These are phyloP conservation scores for Pholiota conissans DNA, from an alignment of 768 basidiomycete species.

Conservation along the genomic window DNA sequence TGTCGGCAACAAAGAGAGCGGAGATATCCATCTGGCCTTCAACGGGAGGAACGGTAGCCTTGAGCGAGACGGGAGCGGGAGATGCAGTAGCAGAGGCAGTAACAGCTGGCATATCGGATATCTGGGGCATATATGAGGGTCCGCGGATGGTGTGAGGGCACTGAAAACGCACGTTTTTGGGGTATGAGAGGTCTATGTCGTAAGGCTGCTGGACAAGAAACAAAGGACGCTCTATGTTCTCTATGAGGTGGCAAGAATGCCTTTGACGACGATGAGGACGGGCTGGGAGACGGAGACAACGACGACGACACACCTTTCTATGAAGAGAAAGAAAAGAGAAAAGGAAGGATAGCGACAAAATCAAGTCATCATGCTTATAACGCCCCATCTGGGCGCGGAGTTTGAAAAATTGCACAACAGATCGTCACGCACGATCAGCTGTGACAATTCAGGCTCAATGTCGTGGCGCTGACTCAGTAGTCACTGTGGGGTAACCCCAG, in stretches of 20 bases:
- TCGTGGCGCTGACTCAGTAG: constrained; percentile 7
- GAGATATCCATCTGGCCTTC: constrained; percentile 70
- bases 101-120: constrained; percentile 77
- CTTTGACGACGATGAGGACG: constrained; percentile 19
- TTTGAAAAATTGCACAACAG: constrained; percentile 38
- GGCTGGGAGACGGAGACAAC: neutral
- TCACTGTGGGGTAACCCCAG: constrained; percentile 22
- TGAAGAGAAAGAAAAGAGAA: constrained; percentile 32
- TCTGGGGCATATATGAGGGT: constrained; percentile 33
- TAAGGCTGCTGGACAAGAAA: constrained; percentile 55
- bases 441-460: constrained; percentile 11
- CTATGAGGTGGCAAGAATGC: constrained; percentile 37
- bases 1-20: constrained; percentile 83
- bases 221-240: constrained; percentile 69
- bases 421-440: constrained; percentile 14
- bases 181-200: constrained; percentile 34
- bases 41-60: constrained; percentile 52
- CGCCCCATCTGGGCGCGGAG: constrained; percentile 30
- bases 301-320: constrained; percentile 36
- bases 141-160: neutral
- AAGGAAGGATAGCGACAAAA: constrained; percentile 27
- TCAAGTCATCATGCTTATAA: constrained; percentile 29
- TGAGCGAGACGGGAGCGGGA: constrained; percentile 70
- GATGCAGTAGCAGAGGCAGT: constrained; percentile 60
- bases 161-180: constrained; percentile 37